These are phyloP conservation scores for Rhodotorula sp. DNA, from an alignment of 1,284 basidiomycete species.

Conservation along the genomic window DNA sequence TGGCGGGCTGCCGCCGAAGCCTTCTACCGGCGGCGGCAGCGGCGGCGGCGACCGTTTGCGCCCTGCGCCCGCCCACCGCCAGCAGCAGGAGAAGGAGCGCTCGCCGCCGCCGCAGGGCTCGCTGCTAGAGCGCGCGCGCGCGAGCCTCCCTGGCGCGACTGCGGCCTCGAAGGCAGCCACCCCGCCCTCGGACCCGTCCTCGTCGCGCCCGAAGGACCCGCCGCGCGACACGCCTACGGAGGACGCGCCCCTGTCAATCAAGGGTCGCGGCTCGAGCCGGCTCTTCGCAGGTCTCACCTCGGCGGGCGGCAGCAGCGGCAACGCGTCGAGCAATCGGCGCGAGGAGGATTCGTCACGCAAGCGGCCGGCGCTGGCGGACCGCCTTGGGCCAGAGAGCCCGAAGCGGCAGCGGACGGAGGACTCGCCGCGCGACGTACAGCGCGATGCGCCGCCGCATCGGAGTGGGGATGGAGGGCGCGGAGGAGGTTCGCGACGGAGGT, in stretches of 20 bases:
- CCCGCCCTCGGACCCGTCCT: background rate
- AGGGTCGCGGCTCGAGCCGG: conserved; percentile 13
- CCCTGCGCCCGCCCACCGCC: conserved; percentile 20
- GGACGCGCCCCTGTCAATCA: conserved; percentile 14
- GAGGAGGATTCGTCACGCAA: conserved; percentile 15
- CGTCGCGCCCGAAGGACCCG: background rate
- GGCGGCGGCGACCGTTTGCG: conserved; percentile 18
- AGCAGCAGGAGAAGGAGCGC: background rate
- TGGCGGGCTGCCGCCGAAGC: conserved; percentile 11
- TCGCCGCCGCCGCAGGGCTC: background rate
- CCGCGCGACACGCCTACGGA: background rate
- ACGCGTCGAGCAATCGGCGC: background rate
- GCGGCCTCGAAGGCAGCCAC: background rate
- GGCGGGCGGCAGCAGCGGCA: background rate
- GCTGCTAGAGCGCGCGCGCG: background rate
- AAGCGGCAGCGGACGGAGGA: conserved; percentile 32
- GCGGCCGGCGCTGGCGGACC: conserved; percentile 17
- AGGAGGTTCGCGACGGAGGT: background rate
- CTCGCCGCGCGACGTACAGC: background rate
- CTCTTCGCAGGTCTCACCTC: conserved; percentile 10
- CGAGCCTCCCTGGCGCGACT: background rate
- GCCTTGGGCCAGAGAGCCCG: conserved; percentile 16
- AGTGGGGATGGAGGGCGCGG: background rate
- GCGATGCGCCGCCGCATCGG: conserved; percentile 3
- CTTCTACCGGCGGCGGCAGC: background rate